phyloP scores from a whole-genome alignment of 768 basidiomycete species.

The Boletus edulis region DNA sequence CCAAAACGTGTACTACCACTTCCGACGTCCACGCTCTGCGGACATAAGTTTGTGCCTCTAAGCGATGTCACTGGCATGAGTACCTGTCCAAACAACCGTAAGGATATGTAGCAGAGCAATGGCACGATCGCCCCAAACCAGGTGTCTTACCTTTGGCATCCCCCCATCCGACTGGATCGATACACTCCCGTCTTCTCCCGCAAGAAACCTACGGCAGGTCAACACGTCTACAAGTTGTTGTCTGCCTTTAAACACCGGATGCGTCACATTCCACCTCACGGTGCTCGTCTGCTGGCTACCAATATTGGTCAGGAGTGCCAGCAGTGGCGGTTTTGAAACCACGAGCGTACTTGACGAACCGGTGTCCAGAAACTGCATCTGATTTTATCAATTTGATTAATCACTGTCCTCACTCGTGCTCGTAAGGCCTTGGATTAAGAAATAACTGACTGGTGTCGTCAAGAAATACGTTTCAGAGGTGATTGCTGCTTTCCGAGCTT shows the following conservation, averaged over 20 bases:
- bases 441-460: constrained; percentile 40
- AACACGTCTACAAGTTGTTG: constrained; percentile 52
- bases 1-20: neutral
- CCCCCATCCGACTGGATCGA: constrained; percentile 39
- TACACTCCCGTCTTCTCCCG: constrained; percentile 42
- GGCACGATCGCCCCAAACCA: neutral
- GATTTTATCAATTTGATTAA: neutral
- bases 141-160: constrained; percentile 41
- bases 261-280: constrained; percentile 42
- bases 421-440: neutral
- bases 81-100: constrained; percentile 23
- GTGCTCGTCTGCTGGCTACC: constrained; percentile 37
- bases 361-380: constrained; percentile 47
- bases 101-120: neutral
- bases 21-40: constrained; percentile 8
- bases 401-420: neutral
- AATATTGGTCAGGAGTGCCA: constrained; percentile 54
- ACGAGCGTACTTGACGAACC: constrained; percentile 40
- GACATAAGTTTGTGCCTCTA: constrained; percentile 17
- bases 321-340: constrained; percentile 54
- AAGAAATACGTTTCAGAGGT: constrained; percentile 42
- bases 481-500: constrained; percentile 51
- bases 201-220: constrained; percentile 41
- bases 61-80: constrained; percentile 35
- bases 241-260: constrained; percentile 38